Evolutionary conservation across 148 eudicot genomes (phyloP).

Genomic region (Heliosperma pusillum): DNA sequence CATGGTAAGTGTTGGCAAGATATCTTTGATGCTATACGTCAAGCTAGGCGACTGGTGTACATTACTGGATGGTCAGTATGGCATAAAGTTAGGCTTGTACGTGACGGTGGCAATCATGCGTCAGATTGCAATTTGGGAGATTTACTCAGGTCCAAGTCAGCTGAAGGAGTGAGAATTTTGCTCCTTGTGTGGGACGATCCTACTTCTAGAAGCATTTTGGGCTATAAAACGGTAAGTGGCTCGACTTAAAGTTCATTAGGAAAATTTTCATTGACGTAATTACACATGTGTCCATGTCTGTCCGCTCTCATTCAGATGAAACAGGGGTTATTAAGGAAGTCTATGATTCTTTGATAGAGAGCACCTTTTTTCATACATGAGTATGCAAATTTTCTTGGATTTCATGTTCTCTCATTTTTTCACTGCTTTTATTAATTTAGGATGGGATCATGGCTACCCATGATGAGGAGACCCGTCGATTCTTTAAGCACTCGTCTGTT

Average conservation of each 20-base stretch:
- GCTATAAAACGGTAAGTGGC: constrained; percentile 73
- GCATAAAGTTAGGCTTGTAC: constrained; percentile 72
- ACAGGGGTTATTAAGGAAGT: background rate
- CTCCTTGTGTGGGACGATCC: constrained; percentile 98
- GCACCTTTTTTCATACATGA: background rate
- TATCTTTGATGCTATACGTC: constrained; percentile 73
- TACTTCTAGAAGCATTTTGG: constrained; percentile 90
- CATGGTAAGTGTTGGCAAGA: constrained; percentile 90
- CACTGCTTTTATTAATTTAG: constrained; percentile 37
- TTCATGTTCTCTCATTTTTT: background rate
- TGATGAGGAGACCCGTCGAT: constrained; percentile 97
- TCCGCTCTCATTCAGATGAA: background rate
- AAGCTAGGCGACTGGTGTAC: constrained; percentile 72
- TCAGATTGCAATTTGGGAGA: constrained; percentile 61
- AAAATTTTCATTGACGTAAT: background rate
- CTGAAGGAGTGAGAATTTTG: constrained; percentile 92
- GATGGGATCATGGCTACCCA: constrained; percentile 95
- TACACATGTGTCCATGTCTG: background rate
- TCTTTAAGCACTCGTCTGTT: constrained; percentile 94
- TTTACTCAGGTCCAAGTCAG: constrained; percentile 79
- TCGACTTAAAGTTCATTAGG: background rate
- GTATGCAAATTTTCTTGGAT: background rate
- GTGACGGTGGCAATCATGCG: constrained; percentile 42
- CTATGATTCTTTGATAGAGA: background rate
- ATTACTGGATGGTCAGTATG: constrained; percentile 98